Percentiles rank a stretch among this genome's conserved stretches.
These are phyloP conservation scores for Irpex lacteus DNA, from an alignment of 1,284 basidiomycete genomes.

Conservation along the genomic window DNA sequence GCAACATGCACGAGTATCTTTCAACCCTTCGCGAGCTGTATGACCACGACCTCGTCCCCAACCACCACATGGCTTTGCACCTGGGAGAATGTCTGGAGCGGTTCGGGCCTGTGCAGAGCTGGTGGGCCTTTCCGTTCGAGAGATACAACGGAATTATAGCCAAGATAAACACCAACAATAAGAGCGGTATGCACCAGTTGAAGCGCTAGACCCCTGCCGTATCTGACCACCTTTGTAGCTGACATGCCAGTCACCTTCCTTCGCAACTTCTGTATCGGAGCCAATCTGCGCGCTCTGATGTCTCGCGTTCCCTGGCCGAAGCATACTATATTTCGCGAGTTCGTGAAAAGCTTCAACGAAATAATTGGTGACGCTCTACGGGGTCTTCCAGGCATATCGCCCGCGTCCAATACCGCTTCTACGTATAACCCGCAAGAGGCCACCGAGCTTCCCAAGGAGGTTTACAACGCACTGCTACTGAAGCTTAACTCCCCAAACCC, in stretches of 20 bases:
- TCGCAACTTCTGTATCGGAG: background rate
- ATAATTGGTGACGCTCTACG: background rate
- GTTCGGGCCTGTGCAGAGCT: conserved; percentile 33
- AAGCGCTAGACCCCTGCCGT: background rate
- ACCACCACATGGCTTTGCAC: conserved; percentile 29
- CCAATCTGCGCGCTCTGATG: background rate
- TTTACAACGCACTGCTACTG: background rate
- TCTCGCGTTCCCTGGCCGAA: background rate
- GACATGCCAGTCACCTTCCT: background rate
- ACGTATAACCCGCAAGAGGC: background rate
- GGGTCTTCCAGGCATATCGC: background rate
- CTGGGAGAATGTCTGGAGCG: conserved; percentile 30
- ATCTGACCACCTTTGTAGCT: background rate
- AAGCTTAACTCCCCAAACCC: background rate
- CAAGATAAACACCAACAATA: background rate
- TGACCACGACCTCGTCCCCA: conserved; percentile 14
- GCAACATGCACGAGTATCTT: background rate
- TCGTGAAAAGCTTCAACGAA: background rate
- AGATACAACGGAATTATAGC: conserved; percentile 26
- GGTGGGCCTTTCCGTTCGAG: conserved; percentile 37
- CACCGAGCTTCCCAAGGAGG: background rate
- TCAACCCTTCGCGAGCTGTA: background rate
- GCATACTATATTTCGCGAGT: background rate
- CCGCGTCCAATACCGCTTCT: background rate
- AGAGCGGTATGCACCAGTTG: background rate